Base-by-base conservation (phyloP, 768 basidiomycete genomes). In the Lactarius hatsudake region DNA sequence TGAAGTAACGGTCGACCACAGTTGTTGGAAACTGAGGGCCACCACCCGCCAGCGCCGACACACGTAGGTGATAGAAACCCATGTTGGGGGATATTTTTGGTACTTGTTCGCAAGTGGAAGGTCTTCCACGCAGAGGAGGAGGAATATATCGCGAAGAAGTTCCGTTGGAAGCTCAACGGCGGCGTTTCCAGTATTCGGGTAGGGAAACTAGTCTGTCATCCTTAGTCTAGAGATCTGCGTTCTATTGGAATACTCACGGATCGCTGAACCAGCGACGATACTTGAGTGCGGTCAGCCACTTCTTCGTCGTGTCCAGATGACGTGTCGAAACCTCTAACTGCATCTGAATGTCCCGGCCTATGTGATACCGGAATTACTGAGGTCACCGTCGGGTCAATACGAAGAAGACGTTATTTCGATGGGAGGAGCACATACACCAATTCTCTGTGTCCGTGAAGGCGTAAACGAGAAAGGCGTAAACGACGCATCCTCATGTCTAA, bases 401-500 rank as follows among this genome's bases (percentile, higher is more conserved):
- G 36, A 38, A 15, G 30, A 40, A 28, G n/a, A 55, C 10, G 54
- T 23, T 23, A 6, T 30, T 5, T 28, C 18, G 17, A 61, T 2
- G 10, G 26, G 5, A 17, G 34, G 30, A 6, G 9, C 26, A 42
- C 62, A 34, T 34, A 55, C 62, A 62, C 23, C 58, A 59, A 6
- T 15, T 34, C 20, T 10, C n/a, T 5, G 36, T 9, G 17, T n/a
- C 13, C n/a, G 34, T 58, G 30, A 18, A n/a, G 15, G n/a, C n/a
- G 58, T n/a, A 54, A 17, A 54, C 26, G 13, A 55, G 62, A 62
- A 42, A 28, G 51, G 62, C 23, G 26, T 55, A 42, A 62, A 62
- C 62, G 62, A 62, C 17, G 62, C 38, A 62, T 62, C 51, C 62
- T 53, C 62, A 26, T 62, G 62, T 62, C 20, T 4, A 42, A 62